These are phyloP conservation scores for Artemisia argyi DNA, from an alignment of 129 eudicot species.

Conservation along the genomic window DNA sequence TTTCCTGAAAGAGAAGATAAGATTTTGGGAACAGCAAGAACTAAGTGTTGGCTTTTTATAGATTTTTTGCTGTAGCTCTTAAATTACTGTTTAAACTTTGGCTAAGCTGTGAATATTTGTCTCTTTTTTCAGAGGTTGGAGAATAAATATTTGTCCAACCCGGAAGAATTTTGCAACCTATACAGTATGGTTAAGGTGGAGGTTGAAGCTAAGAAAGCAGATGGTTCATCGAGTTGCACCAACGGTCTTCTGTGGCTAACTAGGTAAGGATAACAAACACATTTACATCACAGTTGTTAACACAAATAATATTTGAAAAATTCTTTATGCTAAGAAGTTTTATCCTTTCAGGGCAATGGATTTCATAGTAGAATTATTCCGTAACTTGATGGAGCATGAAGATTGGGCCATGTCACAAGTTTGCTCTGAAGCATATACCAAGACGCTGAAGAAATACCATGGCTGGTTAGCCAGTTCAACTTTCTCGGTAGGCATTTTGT, in stretches of 20 bases:
- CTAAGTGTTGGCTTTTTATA: not conserved
- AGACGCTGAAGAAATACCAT: slow-evolving; percentile 89
- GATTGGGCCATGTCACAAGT: slow-evolving; percentile 82
- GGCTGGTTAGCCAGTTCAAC: slow-evolving; percentile 96
- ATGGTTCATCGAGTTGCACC: slow-evolving; percentile 86
- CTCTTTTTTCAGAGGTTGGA: slow-evolving; percentile 65
- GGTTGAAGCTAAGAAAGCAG: slow-evolving; percentile 73
- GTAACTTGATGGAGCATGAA: slow-evolving; percentile 58
- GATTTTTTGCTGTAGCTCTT: not conserved
- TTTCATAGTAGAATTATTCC: slow-evolving; percentile 72
- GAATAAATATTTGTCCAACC: slow-evolving; percentile 57
- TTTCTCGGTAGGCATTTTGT: slow-evolving; percentile 50
- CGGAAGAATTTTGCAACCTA: slow-evolving; percentile 72
- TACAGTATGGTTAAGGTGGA: slow-evolving; percentile 71
- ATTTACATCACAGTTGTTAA: not conserved
- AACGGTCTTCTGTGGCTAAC: slow-evolving; percentile 93
- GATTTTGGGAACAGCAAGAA: not conserved
- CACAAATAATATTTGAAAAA: not conserved
- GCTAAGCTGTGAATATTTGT: slow-evolving; percentile 6
- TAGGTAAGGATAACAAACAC: slow-evolving; percentile 42
- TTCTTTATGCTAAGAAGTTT: slow-evolving; percentile 12
- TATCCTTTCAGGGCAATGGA: slow-evolving; percentile 75
- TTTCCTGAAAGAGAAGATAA: not conserved
- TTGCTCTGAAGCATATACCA: slow-evolving; percentile 78
- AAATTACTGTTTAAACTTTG: not conserved